Evolutionary conservation across 352 stramenopile genomes (phyloP), one percentile per base, ranked within the genome.

Genomic region (Phytophthora crassamura): DNA sequence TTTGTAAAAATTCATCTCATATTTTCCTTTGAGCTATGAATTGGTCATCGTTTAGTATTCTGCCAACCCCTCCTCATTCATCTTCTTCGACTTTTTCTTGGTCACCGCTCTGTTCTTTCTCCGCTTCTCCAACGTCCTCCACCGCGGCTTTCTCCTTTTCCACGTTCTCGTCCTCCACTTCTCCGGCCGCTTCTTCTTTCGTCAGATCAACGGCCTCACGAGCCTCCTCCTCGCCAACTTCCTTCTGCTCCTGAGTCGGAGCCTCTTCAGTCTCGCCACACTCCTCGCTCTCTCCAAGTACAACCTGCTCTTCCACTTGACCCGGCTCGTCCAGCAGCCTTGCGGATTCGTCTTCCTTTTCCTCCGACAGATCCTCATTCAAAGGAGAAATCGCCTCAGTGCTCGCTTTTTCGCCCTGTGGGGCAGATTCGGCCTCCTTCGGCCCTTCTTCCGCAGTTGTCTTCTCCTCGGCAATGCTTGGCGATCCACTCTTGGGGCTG

Each of bases 201-300:
- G 59, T 50, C 36, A 52, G 28, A 3, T 30, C 9, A 4, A 46
- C 30, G 11, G 34, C 33, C 1, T 47, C 47, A 5, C 18, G 28
- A 11, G n/a, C 36, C 9, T 40, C 32, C 8, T 32, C 20, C 9
- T 55, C n/a, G 18, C 18, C 18, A 8, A 18, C 11, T 2, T 38
- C 15, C 18, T 50, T 33, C 39, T 59, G 16, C 7, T 50, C 28
- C 15, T 59, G 28, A 25, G 22, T 25, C 22, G 1, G 22, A 25
- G 22, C 22, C 35, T 58, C 50, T 63, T 49, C 25, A 10, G 47
- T 42, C n/a, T 71, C 49, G 20, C 28, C 16, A 2, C 3, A 14
- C 36, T 49, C 5, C 7, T 67, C 42, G 7, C 12, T 35, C 15
- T 45, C 28, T 33, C 61, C 39, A 36, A 11, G 15, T 15, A 33